A percentile compares a stretch with the other conserved stretches of the same genome.
phyloP scores from a whole-genome alignment of 148 eudicot species.

The Agrostemma githago region DNA sequence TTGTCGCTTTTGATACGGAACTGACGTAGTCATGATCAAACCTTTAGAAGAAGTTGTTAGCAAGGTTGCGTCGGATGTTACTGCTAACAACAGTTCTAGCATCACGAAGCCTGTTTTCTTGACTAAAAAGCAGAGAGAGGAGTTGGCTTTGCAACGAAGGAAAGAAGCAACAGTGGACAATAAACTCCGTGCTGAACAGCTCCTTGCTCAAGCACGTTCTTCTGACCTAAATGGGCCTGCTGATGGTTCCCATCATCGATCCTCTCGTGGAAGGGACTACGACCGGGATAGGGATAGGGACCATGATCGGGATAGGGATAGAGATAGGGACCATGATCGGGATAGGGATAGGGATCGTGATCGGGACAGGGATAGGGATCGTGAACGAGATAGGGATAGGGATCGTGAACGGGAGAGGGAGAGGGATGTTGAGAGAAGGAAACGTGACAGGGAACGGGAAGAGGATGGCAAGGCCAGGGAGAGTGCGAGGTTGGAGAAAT shows the following conservation, averaged over 20 bases:
- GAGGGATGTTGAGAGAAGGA: constrained; percentile 52
- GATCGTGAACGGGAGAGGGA: constrained; percentile 45
- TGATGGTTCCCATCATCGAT: constrained; percentile 32
- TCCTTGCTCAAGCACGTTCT: constrained; percentile 26
- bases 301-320: constrained; percentile 14
- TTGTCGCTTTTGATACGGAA: background rate
- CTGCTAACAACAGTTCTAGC: constrained; percentile 22
- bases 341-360: constrained; percentile 39
- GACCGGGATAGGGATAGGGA: constrained; percentile 8
- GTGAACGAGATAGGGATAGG: constrained; percentile 20
- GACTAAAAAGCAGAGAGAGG: constrained; percentile 47
- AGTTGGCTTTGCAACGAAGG: constrained; percentile 43
- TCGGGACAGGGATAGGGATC: constrained; percentile 35
- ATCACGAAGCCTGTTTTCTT: constrained; percentile 45
- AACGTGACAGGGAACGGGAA: constrained; percentile 62
- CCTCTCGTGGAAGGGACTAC: constrained; percentile 26
- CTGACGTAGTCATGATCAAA: constrained; percentile 32
- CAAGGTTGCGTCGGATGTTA: constrained; percentile 18
- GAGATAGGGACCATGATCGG: constrained; percentile 25
- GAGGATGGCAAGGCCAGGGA: constrained; percentile 60
- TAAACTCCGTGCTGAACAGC: constrained; percentile 34
- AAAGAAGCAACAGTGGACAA: constrained; percentile 34
- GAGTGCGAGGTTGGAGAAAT: constrained; percentile 58
- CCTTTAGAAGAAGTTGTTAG: constrained; percentile 31
- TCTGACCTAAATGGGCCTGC: constrained; percentile 16